A percentile compares a stretch with the other conserved stretches of the same genome.
phyloP scores from a whole-genome alignment of 2,329 filamentous ascomycete species.

The Gnomoniopsis smithogilvyi region DNA sequence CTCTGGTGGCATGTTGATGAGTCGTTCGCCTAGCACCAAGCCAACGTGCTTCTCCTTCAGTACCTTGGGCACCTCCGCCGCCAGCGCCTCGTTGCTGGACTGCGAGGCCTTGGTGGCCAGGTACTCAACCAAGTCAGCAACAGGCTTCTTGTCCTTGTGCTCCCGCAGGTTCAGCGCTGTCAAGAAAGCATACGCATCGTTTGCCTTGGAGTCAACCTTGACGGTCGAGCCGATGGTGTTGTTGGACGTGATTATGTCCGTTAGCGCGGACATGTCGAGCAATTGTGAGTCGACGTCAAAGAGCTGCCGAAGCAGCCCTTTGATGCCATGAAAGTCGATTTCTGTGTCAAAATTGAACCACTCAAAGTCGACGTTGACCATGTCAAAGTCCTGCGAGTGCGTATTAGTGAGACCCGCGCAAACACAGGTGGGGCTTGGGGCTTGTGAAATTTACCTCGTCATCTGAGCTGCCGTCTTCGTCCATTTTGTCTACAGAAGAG shows the following conservation, averaged over 20 bases:
- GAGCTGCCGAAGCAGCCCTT: conserved; percentile 84
- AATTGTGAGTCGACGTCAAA: conserved; percentile 84
- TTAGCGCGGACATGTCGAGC: conserved; percentile 82
- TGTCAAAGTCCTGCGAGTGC: conserved; percentile 70
- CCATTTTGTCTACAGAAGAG: conserved; percentile 29
- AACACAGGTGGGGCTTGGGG: conserved; percentile 7
- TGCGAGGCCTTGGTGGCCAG: conserved; percentile 56
- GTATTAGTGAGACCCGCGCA: conserved; percentile 19
- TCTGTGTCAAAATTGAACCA: conserved; percentile 94
- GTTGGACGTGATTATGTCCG: conserved; percentile 84
- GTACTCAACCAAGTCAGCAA: conserved; percentile 71
- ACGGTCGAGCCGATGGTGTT: conserved; percentile 88
- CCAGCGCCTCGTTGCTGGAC: conserved; percentile 47
- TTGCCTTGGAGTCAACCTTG: conserved; percentile 93
- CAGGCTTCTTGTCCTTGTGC: conserved; percentile 70
- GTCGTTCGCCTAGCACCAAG: conserved; percentile 82
- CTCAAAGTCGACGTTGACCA: conserved; percentile 95
- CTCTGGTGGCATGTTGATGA: conserved; percentile 96
- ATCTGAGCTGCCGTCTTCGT: conserved; percentile 47
- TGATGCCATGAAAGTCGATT: conserved; percentile 93
- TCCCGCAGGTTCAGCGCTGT: conserved; percentile 81
- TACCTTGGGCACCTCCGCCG: conserved; percentile 57
- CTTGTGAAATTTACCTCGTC: conserved; percentile 41
- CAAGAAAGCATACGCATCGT: conserved; percentile 88
- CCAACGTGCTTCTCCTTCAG: conserved; percentile 66